phyloP scores from a whole-genome alignment of 1,284 basidiomycete species.

The Tilletia walkeri region DNA sequence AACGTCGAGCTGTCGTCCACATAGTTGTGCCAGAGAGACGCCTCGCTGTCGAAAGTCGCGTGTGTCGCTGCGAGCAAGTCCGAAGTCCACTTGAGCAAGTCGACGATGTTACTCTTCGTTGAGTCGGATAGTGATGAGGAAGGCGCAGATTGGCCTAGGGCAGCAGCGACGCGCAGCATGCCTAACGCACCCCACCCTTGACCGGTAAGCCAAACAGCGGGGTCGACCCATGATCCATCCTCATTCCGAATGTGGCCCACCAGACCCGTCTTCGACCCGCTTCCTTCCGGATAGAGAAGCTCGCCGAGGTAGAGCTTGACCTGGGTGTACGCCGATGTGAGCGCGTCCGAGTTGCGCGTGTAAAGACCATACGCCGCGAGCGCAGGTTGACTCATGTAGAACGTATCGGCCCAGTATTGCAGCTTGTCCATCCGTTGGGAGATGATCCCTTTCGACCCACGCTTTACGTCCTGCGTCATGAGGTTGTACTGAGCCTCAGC shows the following conservation, averaged over 20 bases:
- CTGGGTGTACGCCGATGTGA: neutral
- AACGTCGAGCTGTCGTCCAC: neutral
- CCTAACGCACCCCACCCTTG: conserved; percentile 10
- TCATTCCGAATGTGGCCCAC: conserved; percentile 11
- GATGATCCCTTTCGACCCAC: conserved; percentile 5
- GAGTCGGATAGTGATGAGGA: neutral
- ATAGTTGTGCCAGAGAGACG: conserved; percentile 9
- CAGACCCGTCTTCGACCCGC: neutral
- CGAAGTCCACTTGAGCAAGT: conserved; percentile 2
- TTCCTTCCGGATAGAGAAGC: neutral
- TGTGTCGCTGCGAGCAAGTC: neutral
- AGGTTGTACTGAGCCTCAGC: neutral
- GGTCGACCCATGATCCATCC: conserved; percentile 5
- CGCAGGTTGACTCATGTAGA: conserved; percentile 4
- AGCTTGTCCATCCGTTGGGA: conserved; percentile 13
- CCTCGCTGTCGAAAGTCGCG: neutral
- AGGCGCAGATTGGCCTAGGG: neutral
- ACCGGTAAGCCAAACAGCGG: conserved; percentile 5
- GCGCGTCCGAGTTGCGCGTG: neutral
- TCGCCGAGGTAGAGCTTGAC: neutral
- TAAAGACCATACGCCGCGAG: conserved; percentile 8
- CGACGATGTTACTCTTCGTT: neutral
- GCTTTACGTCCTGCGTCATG: neutral
- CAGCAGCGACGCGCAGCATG: conserved; percentile 6
- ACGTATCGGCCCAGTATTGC: conserved; percentile 9